phyloP scores from a whole-genome alignment of 768 basidiomycete species.

The Obba rivulosa region DNA sequence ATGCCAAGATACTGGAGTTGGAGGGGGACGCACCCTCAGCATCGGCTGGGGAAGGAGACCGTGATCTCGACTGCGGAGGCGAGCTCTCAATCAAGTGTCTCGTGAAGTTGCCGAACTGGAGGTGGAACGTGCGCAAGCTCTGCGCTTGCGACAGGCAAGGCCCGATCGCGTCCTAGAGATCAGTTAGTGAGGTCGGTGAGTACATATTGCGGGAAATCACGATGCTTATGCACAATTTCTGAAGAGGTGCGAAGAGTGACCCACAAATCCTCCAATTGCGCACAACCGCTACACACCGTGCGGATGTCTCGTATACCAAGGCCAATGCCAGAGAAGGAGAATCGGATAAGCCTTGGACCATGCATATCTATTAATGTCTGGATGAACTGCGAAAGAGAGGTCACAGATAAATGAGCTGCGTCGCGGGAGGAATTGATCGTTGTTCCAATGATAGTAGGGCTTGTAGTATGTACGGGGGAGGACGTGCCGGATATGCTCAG shows the following conservation, averaged over 20 bases:
- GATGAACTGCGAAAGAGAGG: too few relatives aligned
- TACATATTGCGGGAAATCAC: not conserved
- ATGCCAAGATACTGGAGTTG: constrained; percentile 1
- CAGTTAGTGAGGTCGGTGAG: not conserved
- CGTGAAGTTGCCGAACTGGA: constrained; percentile 19
- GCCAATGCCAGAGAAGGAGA: not conserved
- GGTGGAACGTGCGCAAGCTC: constrained; percentile 51
- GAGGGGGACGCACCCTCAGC: too few relatives aligned
- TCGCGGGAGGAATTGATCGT: too few relatives aligned
- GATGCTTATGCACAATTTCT: too few relatives aligned
- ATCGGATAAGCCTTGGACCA: not conserved
- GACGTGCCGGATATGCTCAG: not conserved
- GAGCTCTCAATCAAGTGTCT: constrained; percentile 31
- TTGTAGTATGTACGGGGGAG: too few relatives aligned
- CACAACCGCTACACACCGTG: constrained; percentile 51
- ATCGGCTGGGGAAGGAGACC: too few relatives aligned
- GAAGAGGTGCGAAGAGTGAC: not conserved
- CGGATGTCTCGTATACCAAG: constrained; percentile 43
- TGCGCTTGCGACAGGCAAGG: constrained; percentile 38
- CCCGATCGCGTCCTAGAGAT: constrained; percentile 34
- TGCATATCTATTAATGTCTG: too few relatives aligned
- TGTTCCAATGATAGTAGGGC: too few relatives aligned
- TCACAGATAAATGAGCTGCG: too few relatives aligned
- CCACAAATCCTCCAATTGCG: constrained; percentile 53
- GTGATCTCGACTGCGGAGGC: constrained; percentile 12